Conservation (phyloP, 768 basidiomycete species). For the Russula earlei region DNA sequence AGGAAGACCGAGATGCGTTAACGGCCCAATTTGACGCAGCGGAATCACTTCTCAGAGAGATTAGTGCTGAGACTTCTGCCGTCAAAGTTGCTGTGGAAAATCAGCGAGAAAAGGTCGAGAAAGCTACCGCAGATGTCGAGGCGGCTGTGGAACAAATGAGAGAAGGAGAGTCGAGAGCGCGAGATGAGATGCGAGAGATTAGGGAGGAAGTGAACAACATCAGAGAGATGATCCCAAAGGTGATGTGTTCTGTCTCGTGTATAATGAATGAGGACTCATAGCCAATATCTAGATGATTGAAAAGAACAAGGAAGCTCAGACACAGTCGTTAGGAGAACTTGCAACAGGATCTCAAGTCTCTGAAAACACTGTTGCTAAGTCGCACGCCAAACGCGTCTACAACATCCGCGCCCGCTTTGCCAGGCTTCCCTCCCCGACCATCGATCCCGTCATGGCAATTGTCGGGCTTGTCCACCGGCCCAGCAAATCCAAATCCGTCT, state of each 20-base stretch:
- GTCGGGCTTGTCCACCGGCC: conserved; percentile 29
- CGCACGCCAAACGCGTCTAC: conserved; percentile 47
- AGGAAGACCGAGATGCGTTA: conserved; percentile 76
- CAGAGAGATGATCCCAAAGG: conserved; percentile 89
- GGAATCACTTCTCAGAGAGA: conserved; percentile 69
- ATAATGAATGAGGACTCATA: conserved; percentile 2
- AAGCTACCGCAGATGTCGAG: conserved; percentile 64
- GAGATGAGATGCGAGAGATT: conserved; percentile 86
- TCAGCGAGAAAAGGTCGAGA: conserved; percentile 64
- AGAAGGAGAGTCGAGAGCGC: conserved; percentile 65
- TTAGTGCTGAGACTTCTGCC: conserved; percentile 66
- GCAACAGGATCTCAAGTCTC: conserved; percentile 88
- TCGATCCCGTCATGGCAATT: conserved; percentile 92
- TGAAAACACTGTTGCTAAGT: conserved; percentile 81
- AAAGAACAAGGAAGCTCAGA: conserved; percentile 80
- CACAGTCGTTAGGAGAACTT: conserved; percentile 76
- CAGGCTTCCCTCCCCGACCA: conserved; percentile 48
- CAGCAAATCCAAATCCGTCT: conserved; percentile 3
- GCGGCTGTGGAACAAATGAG: conserved; percentile 64
- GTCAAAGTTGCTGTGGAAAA: conserved; percentile 66
- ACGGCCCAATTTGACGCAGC: conserved; percentile 86
- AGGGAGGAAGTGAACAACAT: conserved; percentile 86
- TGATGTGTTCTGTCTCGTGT: conserved; percentile 28
- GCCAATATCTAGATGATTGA: conserved; percentile 76
- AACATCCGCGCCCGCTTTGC: conserved; percentile 40